A percentile compares a stretch with the other conserved stretches of the same genome.
Conservation (phyloP, 1,139 yeast species). For the Debaryomycetaceae sp. region DNA sequence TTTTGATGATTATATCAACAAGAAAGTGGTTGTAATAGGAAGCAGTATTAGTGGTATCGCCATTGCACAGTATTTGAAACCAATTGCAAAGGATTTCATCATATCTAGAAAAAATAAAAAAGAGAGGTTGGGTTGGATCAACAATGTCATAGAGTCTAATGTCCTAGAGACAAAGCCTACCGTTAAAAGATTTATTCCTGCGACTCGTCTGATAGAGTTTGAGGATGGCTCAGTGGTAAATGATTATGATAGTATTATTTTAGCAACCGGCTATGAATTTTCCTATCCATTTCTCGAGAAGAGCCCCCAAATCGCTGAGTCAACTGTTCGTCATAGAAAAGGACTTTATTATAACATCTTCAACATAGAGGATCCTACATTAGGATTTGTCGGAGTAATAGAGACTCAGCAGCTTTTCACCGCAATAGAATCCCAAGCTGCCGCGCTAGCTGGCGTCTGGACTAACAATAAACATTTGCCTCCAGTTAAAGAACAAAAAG, state of each 20-base stretch:
- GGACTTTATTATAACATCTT: constrained; percentile 37
- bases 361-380: constrained; percentile 31
- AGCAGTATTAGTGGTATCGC: constrained; percentile 43
- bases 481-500: constrained; percentile 20
- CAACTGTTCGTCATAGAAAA: constrained; percentile 20
- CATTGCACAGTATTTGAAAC: constrained; percentile 38
- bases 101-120: constrained; percentile 20
- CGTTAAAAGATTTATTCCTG: constrained; percentile 19
- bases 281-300: constrained; percentile 36
- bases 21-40: constrained; percentile 38
- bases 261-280: constrained; percentile 44
- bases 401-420: constrained; percentile 14
- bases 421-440: constrained; percentile 39
- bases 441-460: constrained; percentile 30
- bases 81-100: constrained; percentile 24
- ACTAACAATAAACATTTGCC: constrained; percentile 31
- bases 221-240: constrained; percentile 23
- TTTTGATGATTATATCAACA: constrained; percentile 22
- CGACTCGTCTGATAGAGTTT: constrained; percentile 22
- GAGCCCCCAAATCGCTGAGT: constrained; percentile 14
- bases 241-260: constrained; percentile 33
- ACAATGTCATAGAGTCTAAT: constrained; percentile 23
- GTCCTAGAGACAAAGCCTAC: constrained; percentile 18
- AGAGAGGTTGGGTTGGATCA: constrained; percentile 11
- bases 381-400: constrained; percentile 37